Evolutionary conservation across 305 asterid genomes (phyloP), one percentile per base, ranked within the genome.

Genomic region (Fraxinus sp.): DNA sequence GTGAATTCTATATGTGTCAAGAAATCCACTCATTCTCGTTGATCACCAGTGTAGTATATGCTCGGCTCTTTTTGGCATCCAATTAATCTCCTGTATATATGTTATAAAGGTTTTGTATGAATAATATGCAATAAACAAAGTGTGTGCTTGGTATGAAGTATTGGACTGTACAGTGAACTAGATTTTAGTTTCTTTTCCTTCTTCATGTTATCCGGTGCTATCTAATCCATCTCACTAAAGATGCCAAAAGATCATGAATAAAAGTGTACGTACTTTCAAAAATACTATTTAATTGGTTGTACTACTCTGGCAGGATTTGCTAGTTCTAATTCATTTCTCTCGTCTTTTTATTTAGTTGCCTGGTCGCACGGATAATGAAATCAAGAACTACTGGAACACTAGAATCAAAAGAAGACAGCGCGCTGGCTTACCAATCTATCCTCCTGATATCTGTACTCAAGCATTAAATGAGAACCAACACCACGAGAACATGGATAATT

Each of bases 341-440:
- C 49, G 81, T 35, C 78, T 84, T 11, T 79, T 71, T 16, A 78
- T 85, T 85, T 82, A 92, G 97, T 85, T 92, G 89, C 94, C 97
- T 62, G 93, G 97, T 28, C 93, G 97, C 71, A 91, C 97, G n/a
- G 97, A 92, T 87, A 92, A 92, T 39, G 97, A 92, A 89, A 91
- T 92, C 30, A 92, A 92, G 77, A 92, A 91, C 91, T 92, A 73
- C 84, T 92, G 96, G 96, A 91, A 92, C 85, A 91, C 96, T 49
- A 90, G 94, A 88, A 82, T 85, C 79, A 92, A 91, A 89, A 89
- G 93, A 88, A 83, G 66, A 46, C 90, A 88, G 39, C 96, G 94
- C 70, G 90, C 89, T 64, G 96, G 92, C 78, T 81, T 90, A 81
- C 89, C 92, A 75, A 62, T 92, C 80, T 90, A 90, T 85, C 94